phyloP scores from a whole-genome alignment of 345 rosid genomes.

The Eucalyptus rudis region DNA sequence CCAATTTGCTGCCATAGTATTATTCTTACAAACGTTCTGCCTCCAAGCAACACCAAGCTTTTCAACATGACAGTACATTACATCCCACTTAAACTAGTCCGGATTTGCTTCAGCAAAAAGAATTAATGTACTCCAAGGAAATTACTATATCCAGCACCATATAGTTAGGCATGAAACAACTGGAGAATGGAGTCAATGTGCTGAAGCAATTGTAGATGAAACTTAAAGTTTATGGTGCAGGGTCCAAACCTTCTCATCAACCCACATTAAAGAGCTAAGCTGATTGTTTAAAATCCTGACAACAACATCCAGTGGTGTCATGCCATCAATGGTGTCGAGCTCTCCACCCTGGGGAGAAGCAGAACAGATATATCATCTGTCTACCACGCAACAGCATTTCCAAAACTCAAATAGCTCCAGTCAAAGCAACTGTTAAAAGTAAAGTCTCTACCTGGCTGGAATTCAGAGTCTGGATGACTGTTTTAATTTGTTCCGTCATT shows the following conservation, averaged over 20 bases:
- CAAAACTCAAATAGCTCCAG: neutral
- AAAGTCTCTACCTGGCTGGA: conserved; percentile 53
- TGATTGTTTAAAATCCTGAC: conserved; percentile 91
- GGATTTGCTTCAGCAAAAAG: neutral
- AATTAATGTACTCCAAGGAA: neutral
- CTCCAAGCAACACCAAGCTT: neutral
- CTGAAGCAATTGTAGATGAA: neutral
- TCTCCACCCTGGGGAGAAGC: conserved; percentile 66
- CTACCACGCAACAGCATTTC: neutral
- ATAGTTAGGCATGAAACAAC: neutral
- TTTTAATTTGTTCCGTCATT: conserved; percentile 83
- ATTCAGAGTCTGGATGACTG: conserved; percentile 73
- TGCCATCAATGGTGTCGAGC: conserved; percentile 61
- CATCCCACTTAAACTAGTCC: neutral
- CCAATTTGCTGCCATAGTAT: neutral
- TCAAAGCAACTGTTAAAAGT: neutral
- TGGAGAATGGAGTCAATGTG: neutral
- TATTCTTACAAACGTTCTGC: neutral
- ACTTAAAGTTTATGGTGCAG: neutral
- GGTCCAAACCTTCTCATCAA: conserved; percentile 47
- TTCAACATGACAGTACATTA: neutral
- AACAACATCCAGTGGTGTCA: conserved; percentile 85
- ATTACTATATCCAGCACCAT: neutral
- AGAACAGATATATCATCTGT: neutral
- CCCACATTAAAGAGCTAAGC: conserved; percentile 93